Evolutionary conservation across 2,329 filamentous ascomycete genomes (phyloP).

Genomic region (Magnaporthiopsis poae): DNA sequence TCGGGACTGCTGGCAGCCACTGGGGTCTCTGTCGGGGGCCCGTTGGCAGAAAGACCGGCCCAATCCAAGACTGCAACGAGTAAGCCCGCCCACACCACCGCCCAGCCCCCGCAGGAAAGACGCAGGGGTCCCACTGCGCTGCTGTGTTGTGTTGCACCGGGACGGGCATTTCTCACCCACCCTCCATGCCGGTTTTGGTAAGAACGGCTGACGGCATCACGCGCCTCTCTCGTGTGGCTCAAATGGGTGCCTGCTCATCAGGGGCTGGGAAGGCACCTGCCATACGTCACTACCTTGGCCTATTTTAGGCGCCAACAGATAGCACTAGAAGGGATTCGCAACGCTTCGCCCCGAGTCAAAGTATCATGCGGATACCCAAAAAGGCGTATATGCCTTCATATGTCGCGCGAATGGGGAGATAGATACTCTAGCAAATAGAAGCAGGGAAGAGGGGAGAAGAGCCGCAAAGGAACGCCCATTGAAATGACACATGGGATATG

Average conservation of each 20-base stretch:
- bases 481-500: neutral
- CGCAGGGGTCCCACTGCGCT: neutral
- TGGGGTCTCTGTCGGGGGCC: neutral
- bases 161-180: neutral
- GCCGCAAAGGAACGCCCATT: neutral
- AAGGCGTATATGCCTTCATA: neutral
- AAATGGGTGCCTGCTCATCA: too few relatives aligned
- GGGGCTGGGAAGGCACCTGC: too few relatives aligned
- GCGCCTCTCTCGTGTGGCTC: too few relatives aligned
- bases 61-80: neutral
- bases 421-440: neutral
- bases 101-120: neutral
- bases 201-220: neutral
- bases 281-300: too few relatives aligned
- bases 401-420: neutral
- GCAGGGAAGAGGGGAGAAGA: neutral
- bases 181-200: neutral
- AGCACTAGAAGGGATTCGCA: too few relatives aligned
- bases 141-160: neutral
- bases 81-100: neutral
- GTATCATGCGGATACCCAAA: neutral
- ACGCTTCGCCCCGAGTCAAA: too few relatives aligned
- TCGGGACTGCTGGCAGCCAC: neutral
- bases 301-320: too few relatives aligned
- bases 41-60: neutral